A percentile compares a stretch with the other conserved stretches of the same genome.
Conservation (phyloP, 1,139 yeast genomes). For the Meyerozyma carpophila region DNA sequence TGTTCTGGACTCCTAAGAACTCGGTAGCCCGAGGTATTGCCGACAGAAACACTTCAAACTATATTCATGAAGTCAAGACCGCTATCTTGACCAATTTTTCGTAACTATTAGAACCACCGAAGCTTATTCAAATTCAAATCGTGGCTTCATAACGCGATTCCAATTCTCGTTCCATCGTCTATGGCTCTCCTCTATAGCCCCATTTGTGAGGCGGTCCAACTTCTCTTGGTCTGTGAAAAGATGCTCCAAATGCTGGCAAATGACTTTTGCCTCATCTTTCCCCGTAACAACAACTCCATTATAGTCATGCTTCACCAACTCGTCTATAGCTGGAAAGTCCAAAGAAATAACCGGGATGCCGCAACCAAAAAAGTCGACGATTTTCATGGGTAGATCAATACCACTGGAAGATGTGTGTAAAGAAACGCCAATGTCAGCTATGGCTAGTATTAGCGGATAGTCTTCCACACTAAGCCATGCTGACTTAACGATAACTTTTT, state of each 20-base stretch:
- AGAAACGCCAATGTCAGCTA: constrained; percentile 86
- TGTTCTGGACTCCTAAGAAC: constrained; percentile 42
- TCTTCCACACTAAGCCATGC: constrained; percentile 79
- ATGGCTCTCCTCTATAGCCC: constrained; percentile 67
- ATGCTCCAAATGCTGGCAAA: constrained; percentile 44
- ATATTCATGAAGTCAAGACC: not conserved
- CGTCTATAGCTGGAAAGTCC: constrained; percentile 66
- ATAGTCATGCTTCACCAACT: constrained; percentile 43
- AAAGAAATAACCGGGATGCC: constrained; percentile 89
- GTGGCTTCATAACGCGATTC: constrained; percentile 28
- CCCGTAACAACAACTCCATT: constrained; percentile 40
- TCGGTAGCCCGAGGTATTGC: constrained; percentile 24
- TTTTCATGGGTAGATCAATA: constrained; percentile 94
- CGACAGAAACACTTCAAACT: constrained; percentile 27
- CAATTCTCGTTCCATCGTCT: constrained; percentile 77
- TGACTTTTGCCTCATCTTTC: constrained; percentile 38
- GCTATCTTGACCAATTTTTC: not conserved
- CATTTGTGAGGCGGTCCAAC: constrained; percentile 42
- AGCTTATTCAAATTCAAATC: constrained; percentile 8
- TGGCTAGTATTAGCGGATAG: constrained; percentile 69
- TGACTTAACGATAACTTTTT: constrained; percentile 49
- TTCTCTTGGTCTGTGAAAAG: constrained; percentile 38
- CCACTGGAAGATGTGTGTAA: constrained; percentile 92
- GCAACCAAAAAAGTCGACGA: constrained; percentile 92
- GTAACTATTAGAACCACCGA: constrained; percentile 7